phyloP scores from a whole-genome alignment of 768 basidiomycete species.

The Pisolithus tinctorius region DNA sequence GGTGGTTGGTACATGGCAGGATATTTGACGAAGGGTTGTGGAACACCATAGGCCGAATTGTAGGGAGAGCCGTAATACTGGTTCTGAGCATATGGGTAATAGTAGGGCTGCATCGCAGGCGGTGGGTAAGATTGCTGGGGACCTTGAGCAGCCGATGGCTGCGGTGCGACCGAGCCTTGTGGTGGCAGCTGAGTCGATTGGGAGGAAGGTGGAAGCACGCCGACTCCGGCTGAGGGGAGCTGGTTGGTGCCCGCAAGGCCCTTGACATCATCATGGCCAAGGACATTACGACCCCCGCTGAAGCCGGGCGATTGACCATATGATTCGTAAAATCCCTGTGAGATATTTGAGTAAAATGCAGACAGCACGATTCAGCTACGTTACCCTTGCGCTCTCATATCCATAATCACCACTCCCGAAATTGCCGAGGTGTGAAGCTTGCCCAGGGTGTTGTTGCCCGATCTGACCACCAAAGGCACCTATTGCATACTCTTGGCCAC shows the following conservation, averaged over 20 bases:
- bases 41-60: conserved; percentile 45
- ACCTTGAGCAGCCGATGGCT: conserved; percentile 53
- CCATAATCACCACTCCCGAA: conserved; percentile 63
- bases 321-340: conserved; percentile 70
- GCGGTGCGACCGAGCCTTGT: conserved; percentile 47
- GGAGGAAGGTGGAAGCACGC: conserved; percentile 43
- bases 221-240: conserved; percentile 35
- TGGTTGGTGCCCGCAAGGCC: conserved; percentile 55
- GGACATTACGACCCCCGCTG: conserved; percentile 48
- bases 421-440: conserved; percentile 41
- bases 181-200: conserved; percentile 48
- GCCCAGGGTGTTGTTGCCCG: conserved; percentile 47
- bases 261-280: conserved; percentile 75
- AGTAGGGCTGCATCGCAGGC: conserved; percentile 42
- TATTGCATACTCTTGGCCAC: conserved; percentile 51
- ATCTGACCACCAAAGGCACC: conserved; percentile 51
- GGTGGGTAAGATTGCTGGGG: conserved; percentile 63
- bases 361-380: conserved; percentile 33
- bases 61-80: conserved; percentile 75
- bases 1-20: conserved; percentile 71
- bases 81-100: conserved; percentile 66
- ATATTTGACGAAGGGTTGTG: conserved; percentile 72
- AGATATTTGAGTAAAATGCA: conserved; percentile 12
- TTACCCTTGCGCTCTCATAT: conserved; percentile 57
- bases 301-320: conserved; percentile 63